Evolutionary conservation across 2,329 filamentous ascomycete genomes (phyloP), one percentile per base, ranked within the genome.

Genomic region (Emmonsiellopsis sp.): DNA sequence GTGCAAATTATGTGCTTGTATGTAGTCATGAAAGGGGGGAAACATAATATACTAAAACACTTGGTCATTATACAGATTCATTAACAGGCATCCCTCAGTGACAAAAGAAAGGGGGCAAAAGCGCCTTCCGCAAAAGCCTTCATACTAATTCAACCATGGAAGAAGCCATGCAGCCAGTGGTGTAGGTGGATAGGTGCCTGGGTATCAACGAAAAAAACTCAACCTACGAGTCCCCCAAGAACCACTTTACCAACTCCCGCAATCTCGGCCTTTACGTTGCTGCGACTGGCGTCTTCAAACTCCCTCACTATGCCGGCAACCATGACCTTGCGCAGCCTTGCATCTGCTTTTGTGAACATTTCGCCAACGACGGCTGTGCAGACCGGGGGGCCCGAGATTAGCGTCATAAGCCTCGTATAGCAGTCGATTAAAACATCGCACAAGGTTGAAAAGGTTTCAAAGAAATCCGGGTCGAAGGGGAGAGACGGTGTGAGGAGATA

Each of bases 401-500:
- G 76, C 43, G 77, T 78, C 62, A 94, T 75, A 31, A 98, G 81
- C 52, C 84, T 82, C 37, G 84, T 83, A 72, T 98, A 98, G 64
- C 85, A 89, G 68, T 97, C 93, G 62, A 96, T 94, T 57, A 98
- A 75, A 2, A 95, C 89, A 66, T 98, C 93, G 73, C 93, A 97
- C 6, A 98, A 78, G 10, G 93, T 96, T 11, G 90, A 86, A 73
- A 97, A 97, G 0, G 91, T 96, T 73, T 94, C 90, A 69, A 92
- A 93, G 65, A 95, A 98, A 70, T 98, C 93, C 0, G 93, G 93
- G 59, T 97, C 91, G 65, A 98, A 98, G 0, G 93, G 93, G 47
- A 98, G 74, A 13, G 84, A 86, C 0, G 93, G 93, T n/a, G 92
- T 97, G 16, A 96, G 79, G 1, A 98, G 78, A 67, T 92, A 85